Evolutionary conservation across 2,329 filamentous ascomycete species (phyloP).

Genomic region (Trichoderma atrobrunneum): DNA sequence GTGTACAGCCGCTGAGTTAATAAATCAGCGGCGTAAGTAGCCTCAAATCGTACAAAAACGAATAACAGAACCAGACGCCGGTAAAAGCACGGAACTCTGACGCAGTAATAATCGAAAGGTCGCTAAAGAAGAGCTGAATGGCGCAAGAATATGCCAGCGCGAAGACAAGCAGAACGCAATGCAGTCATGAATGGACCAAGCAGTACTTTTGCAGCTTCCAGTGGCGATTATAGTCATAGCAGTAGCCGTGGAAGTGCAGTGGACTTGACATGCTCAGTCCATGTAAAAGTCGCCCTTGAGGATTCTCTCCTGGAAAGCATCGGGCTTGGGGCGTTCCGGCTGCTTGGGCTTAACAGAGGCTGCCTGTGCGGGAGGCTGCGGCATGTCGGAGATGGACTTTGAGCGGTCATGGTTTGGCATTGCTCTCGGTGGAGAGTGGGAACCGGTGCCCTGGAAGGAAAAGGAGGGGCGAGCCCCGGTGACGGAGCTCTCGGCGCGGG

Average conservation of each 20-base stretch:
- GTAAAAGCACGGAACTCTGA: background rate
- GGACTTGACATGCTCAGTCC: slow-evolving; percentile 56
- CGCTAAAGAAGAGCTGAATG: background rate
- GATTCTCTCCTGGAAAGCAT: slow-evolving; percentile 95
- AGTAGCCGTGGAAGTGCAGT: background rate
- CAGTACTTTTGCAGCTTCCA: background rate
- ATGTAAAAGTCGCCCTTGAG: slow-evolving; percentile 98
- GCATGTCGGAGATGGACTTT: slow-evolving; percentile 67
- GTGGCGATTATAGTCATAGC: background rate
- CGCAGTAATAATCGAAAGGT: background rate
- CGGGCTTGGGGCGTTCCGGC: slow-evolving; percentile 66
- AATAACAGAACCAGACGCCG: background rate
- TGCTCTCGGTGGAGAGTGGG: slow-evolving; percentile 39
- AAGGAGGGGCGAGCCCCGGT: slow-evolving; percentile 57
- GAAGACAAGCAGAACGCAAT: background rate
- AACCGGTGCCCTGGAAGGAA: slow-evolving; percentile 47
- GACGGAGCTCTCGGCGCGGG: slow-evolving; percentile 79
- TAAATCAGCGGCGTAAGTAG: background rate
- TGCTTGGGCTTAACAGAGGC: slow-evolving; percentile 44
- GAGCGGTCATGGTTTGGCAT: slow-evolving; percentile 58
- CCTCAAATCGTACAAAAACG: slow-evolving; percentile 12
- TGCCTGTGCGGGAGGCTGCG: slow-evolving; percentile 52
- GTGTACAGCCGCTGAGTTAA: background rate
- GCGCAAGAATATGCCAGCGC: background rate
- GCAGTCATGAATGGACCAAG: background rate